A percentile compares a stretch with the other conserved stretches of the same genome.
Conservation (phyloP, 495 filamentous ascomycete genomes). For the Barbatosphaeria neglecta region DNA sequence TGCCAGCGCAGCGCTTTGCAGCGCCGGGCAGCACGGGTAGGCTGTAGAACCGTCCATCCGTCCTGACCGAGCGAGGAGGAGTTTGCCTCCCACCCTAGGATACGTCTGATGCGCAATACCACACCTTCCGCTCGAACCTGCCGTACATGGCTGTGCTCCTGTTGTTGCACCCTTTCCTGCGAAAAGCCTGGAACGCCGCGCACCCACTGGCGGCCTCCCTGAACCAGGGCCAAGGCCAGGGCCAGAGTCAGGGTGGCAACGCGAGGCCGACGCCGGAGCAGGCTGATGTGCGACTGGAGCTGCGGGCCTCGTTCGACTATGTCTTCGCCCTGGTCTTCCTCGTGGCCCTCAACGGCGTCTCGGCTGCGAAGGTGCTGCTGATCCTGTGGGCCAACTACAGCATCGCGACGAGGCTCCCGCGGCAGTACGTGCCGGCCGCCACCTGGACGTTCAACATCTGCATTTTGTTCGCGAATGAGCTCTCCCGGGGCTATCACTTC, state of each 20-base stretch:
- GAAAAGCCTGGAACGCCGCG: constrained; percentile 51
- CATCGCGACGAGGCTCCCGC: constrained; percentile 58
- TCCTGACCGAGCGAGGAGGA: too few relatives aligned
- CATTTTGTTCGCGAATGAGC: constrained; percentile 81
- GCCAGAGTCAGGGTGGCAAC: neutral
- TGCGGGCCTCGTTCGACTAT: constrained; percentile 75
- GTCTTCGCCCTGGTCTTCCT: constrained; percentile 73
- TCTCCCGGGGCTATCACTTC: constrained; percentile 66
- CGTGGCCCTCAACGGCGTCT: constrained; percentile 70
- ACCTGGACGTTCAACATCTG: constrained; percentile 92
- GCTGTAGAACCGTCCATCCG: too few relatives aligned
- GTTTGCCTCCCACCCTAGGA: too few relatives aligned
- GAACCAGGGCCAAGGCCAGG: too few relatives aligned
- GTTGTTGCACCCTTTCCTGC: constrained; percentile 63
- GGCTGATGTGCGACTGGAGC: constrained; percentile 57
- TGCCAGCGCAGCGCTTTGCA: too few relatives aligned
- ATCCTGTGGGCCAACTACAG: constrained; percentile 77
- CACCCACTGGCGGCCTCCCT: constrained; percentile 17
- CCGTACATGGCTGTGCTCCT: constrained; percentile 65
- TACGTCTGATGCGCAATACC: constrained; percentile 81
- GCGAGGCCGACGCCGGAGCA: constrained; percentile 28
- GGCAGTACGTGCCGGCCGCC: constrained; percentile 52
- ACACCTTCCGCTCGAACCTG: constrained; percentile 76
- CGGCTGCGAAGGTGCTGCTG: constrained; percentile 63
- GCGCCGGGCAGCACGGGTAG: too few relatives aligned